Base-by-base conservation (phyloP, 2,329 filamentous ascomycete genomes). In the Microdochium paspali region DNA sequence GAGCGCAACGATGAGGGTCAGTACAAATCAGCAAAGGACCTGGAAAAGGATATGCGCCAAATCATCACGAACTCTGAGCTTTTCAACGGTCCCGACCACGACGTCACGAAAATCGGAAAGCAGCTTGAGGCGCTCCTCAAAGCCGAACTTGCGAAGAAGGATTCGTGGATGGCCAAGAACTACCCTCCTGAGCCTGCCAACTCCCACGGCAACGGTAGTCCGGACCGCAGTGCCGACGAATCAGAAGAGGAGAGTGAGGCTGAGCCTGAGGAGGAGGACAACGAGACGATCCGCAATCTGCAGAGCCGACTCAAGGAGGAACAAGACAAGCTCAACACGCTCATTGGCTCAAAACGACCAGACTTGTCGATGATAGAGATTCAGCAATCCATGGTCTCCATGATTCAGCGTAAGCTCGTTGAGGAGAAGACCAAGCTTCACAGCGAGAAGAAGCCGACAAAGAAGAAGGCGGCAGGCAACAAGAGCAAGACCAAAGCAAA, bases 51-150 rank as follows among this genome's bases (percentile, higher is more conserved):
- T 58, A 79, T 95, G 47, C 78, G 82, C 44, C 77, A 90, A 48
- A 90, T 97, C 55, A 84, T 96, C 59, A 76, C 80, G 56, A 98
- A 98, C 64, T 96, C 91, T 65, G 89, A 82, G 71, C 84, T 85
- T 53, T 98, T 97, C 76, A 98, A 98, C 56, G 71, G 73, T 2
- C 71, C 77, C 1, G 83, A 81, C 9, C 89, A 94, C 52, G 75
- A 82, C 1, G 87, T 94, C 15, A 83, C 87, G 49, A 64, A 74
- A 25, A 74, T 85, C 54, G 91, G 88, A 12, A 81, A 85, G 55
- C 71, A 82, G 50, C 71, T 95, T 3, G 82, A 95, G 61, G 76
- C 79, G 4, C 61, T 91, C 1, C 96, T 95, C 66, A 82, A 87
- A 50, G 64, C 66, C 4, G 77, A 90, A 59, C 90, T 91, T 82